A percentile compares a stretch with the other conserved stretches of the same genome.
Conservation (phyloP, 2,329 filamentous ascomycete genomes). For the Rhytidhysteron rufulum region DNA sequence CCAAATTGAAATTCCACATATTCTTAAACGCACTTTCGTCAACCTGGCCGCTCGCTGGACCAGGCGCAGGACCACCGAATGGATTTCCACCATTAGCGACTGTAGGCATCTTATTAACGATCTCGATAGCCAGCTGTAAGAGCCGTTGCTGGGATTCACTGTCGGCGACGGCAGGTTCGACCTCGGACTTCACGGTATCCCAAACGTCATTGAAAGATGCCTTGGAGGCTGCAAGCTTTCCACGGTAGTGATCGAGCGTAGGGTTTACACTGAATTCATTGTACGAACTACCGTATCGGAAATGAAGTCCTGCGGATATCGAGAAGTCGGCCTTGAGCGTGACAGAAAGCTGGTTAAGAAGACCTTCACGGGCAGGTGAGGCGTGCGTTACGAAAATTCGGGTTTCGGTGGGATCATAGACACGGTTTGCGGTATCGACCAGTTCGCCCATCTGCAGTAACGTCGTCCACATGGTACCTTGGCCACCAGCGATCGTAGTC, state of each 20-base stretch:
- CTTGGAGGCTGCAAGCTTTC: slow-evolving; percentile 95
- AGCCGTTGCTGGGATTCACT: slow-evolving; percentile 94
- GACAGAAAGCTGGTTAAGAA: slow-evolving; percentile 95
- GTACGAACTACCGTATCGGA: slow-evolving; percentile 98
- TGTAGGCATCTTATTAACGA: slow-evolving; percentile 97
- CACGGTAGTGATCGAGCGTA: slow-evolving; percentile 94
- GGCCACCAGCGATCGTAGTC: slow-evolving; percentile 95
- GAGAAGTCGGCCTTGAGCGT: slow-evolving; percentile 98
- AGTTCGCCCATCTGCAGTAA: slow-evolving; percentile 96
- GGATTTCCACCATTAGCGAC: slow-evolving; percentile 95
- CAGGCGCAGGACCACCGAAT: slow-evolving; percentile 80
- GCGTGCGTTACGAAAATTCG: slow-evolving; percentile 96
- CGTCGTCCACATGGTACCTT: slow-evolving; percentile 99
- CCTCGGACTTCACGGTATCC: slow-evolving; percentile 96
- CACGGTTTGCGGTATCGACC: slow-evolving; percentile 94
- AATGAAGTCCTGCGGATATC: slow-evolving; percentile 93
- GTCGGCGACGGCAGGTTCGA: slow-evolving; percentile 87
- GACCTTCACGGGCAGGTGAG: slow-evolving; percentile 91
- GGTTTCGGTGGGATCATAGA: slow-evolving; percentile 97
- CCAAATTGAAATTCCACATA: slow-evolving; percentile 99
- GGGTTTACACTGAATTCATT: slow-evolving; percentile 99
- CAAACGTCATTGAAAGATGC: slow-evolving; percentile 99
- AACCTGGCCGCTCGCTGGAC: slow-evolving; percentile 76
- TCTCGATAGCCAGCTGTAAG: slow-evolving; percentile 81
- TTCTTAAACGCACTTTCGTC: slow-evolving; percentile 99